phyloP scores from a whole-genome alignment of 163 green algal genomes.

The Coccomyxa subellipsoidea region DNA sequence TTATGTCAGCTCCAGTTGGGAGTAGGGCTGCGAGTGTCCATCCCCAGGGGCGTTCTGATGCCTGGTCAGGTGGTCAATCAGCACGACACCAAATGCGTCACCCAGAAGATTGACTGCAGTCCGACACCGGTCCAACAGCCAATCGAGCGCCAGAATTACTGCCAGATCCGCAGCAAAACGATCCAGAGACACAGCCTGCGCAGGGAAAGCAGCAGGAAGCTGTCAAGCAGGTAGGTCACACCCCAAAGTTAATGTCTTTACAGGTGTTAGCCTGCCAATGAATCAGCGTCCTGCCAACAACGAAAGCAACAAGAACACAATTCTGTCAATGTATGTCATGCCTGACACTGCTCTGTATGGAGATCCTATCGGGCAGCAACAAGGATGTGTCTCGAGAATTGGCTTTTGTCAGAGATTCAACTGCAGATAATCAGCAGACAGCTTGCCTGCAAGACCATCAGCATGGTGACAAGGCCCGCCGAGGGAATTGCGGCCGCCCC shows the following conservation, averaged over 20 bases:
- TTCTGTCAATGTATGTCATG: too few species aligned
- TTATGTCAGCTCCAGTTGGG: not conserved
- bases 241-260: not conserved
- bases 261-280: not conserved
- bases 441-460: conserved; percentile 65
- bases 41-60: not conserved
- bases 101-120: conserved; percentile 64
- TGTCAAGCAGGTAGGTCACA: not conserved
- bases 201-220: not conserved
- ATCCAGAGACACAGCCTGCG: conserved; percentile 24
- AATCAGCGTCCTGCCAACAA: not conserved
- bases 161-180: conserved; percentile 53
- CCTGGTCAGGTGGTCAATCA: conserved; percentile 28
- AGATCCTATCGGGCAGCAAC: too few species aligned
- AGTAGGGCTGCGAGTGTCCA: not conserved
- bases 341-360: too few species aligned
- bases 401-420: too few species aligned
- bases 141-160: conserved; percentile 63
- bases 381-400: too few species aligned
- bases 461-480: conserved; percentile 69
- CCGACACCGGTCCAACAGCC: conserved; percentile 61
- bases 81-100: conserved; percentile 44
- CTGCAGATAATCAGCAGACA: not conserved
- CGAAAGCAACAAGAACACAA: too few species aligned
- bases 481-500: conserved; percentile 70